Evolutionary conservation across 2,329 filamentous ascomycete species (phyloP).

Genomic region (Ophiostoma sp.): DNA sequence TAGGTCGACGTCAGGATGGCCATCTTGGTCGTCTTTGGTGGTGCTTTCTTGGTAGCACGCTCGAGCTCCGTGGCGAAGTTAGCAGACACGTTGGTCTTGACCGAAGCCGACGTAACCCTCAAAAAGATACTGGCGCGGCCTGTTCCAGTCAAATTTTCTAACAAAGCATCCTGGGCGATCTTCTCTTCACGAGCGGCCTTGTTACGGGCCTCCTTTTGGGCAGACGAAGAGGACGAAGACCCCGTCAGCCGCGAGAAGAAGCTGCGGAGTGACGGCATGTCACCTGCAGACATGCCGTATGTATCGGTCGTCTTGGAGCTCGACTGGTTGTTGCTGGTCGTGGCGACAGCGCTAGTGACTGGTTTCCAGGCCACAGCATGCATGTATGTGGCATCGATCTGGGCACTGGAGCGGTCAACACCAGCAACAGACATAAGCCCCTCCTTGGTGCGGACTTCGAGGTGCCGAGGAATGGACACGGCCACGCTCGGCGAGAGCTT

Average conservation of each 20-base stretch:
- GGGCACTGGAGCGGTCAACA: slow-evolving; percentile 83
- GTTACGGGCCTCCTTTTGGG: slow-evolving; percentile 51
- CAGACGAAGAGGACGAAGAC: slow-evolving; percentile 43
- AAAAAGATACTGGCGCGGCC: slow-evolving; percentile 83
- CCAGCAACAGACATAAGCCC: slow-evolving; percentile 81
- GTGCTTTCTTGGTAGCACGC: slow-evolving; percentile 94
- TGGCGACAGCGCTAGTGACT: slow-evolving; percentile 36
- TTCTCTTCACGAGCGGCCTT: slow-evolving; percentile 65
- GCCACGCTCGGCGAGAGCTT: slow-evolving; percentile 76
- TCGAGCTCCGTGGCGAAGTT: slow-evolving; percentile 83
- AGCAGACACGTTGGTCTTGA: slow-evolving; percentile 71
- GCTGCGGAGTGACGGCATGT: slow-evolving; percentile 66
- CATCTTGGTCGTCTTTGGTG: slow-evolving; percentile 81
- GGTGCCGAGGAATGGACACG: slow-evolving; percentile 71
- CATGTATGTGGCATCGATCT: slow-evolving; percentile 91
- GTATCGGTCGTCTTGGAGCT: slow-evolving; percentile 47
- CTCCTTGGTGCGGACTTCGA: slow-evolving; percentile 81
- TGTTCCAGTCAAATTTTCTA: slow-evolving; percentile 69
- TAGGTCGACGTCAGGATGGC: slow-evolving; percentile 90
- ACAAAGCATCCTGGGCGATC: slow-evolving; percentile 60
- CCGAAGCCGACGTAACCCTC: slow-evolving; percentile 78
- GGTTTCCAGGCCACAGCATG: slow-evolving; percentile 83
- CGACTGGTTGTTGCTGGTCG: slow-evolving; percentile 21
- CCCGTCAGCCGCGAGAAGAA: slow-evolving; percentile 77
- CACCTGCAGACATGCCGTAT: slow-evolving; percentile 51